Conservation (phyloP, 1,284 basidiomycete genomes). For the Vanrija sp. region DNA sequence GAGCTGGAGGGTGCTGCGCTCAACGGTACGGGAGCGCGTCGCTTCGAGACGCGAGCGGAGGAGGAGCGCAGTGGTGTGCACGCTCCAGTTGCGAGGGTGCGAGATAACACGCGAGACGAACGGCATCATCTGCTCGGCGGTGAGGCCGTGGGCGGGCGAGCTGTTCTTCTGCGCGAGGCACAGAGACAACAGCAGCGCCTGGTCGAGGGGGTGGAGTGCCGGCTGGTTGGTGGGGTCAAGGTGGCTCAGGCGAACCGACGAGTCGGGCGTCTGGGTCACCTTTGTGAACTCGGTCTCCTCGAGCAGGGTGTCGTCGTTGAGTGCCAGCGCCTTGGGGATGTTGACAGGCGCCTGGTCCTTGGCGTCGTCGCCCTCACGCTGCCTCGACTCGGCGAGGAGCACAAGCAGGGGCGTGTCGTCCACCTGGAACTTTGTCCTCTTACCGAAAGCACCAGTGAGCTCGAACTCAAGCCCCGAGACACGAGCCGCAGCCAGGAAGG, state of each 20-base stretch:
- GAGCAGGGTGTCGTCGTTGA: conserved; percentile 95
- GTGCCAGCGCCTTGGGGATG: conserved; percentile 71
- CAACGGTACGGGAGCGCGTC: conserved; percentile 79
- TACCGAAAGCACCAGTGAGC: conserved; percentile 88
- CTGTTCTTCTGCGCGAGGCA: conserved; percentile 86
- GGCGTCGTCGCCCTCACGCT: conserved; percentile 48
- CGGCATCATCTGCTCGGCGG: conserved; percentile 81
- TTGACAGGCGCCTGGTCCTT: conserved; percentile 27
- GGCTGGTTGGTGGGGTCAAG: conserved; percentile 82
- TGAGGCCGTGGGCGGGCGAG: conserved; percentile 79
- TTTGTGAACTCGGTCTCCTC: conserved; percentile 87
- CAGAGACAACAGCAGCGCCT: conserved; percentile 80
- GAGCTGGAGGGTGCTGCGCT: conserved; percentile 81
- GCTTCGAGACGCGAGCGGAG: conserved; percentile 85
- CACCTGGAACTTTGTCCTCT: conserved; percentile 90
- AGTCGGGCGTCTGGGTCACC: conserved; percentile 29
- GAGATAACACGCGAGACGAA: conserved; percentile 81
- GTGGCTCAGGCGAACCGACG: conserved; percentile 53
- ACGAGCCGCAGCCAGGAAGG: conserved; percentile 74
- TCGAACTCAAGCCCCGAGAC: conserved; percentile 80
- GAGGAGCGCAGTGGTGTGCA: conserved; percentile 90
- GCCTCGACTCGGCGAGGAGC: conserved; percentile 79
- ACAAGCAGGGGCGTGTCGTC: conserved; percentile 84
- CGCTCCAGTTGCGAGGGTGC: conserved; percentile 86
- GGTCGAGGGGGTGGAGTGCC: conserved; percentile 81